Evolutionary conservation across 768 basidiomycete species (phyloP).

Genomic region (Artomyces pyxidatus): DNA sequence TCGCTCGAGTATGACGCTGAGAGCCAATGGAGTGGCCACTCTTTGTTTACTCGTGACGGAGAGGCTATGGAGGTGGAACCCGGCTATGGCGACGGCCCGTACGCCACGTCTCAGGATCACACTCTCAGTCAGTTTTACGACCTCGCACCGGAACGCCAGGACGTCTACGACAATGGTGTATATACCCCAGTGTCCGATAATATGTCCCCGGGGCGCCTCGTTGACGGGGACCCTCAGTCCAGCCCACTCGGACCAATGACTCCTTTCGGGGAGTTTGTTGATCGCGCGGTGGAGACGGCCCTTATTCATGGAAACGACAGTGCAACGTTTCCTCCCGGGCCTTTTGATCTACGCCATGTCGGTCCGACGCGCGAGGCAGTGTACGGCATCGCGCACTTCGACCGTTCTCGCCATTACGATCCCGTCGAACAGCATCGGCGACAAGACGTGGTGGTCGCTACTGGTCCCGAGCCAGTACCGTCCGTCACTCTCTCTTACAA

Average conservation of each 20-base stretch:
- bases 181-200: conserved; percentile 63
- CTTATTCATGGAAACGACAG: conserved; percentile 4
- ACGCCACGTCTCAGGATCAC: background rate
- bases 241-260: conserved; percentile 72
- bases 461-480: conserved; percentile 38
- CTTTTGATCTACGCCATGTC: conserved; percentile 9
- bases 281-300: conserved; percentile 52
- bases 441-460: conserved; percentile 28
- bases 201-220: conserved; percentile 46
- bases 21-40: conserved; percentile 29
- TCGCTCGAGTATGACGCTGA: conserved; percentile 32
- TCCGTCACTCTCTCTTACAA: conserved; percentile 52
- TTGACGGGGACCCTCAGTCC: conserved; percentile 45
- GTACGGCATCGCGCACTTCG: conserved; percentile 19
- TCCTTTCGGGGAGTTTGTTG: conserved; percentile 70
- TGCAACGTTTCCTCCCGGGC: conserved; percentile 1
- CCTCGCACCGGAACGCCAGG: background rate
- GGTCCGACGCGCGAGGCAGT: too few species aligned
- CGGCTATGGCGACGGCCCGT: conserved; percentile 9
- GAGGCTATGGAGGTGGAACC: conserved; percentile 26
- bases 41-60: conserved; percentile 20
- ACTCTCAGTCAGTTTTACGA: background rate
- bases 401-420: conserved; percentile 16
- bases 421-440: conserved; percentile 20
- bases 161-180: conserved; percentile 29